Base-by-base conservation (phyloP, 495 filamentous ascomycete species). In the Hyaloscypha bicolor region DNA sequence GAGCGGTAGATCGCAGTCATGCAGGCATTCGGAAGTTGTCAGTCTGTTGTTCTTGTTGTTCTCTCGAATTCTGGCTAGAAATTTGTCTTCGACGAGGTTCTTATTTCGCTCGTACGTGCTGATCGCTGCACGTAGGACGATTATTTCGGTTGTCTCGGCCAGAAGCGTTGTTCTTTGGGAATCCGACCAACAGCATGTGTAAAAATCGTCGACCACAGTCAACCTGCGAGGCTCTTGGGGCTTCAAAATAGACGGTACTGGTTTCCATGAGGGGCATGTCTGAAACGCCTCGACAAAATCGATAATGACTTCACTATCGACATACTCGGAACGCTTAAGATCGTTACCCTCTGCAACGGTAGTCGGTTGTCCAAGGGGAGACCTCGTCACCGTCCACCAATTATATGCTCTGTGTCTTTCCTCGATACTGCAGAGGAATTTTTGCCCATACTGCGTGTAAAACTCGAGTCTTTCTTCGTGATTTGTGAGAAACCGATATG, bases 251-350 rank as follows among this genome's bases (percentile, higher is more conserved):
- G 72, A 66, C 63, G 75, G 75, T 1, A 3, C 45, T 0, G 75
- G 74, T 1, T 72, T 72, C 76, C 77, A 79, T 12, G 65, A 67
- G 0, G 75, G 73, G 29, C 70, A 71, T 25, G 71, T 69, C 64
- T 80, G 72, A 57, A 76, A 83, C 0, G 80, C 83, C 52, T 81
- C 76, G 9, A 72, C 73, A 59, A 82, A 79, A 59, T 86, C 83
- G 16, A 85, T 76, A 12, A 86, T 81, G 55, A 85, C 78, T 37
- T 84, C 76, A 67, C 83, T 80, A 14, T 85, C 79, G 6, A 86
- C 69, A 37, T 76, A 74, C 57, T 78, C 72, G 8, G 75, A 68
- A 30, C 77, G 77, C 29, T 77, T 63, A 14, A 75, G 61, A 33
- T 73, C 65, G 62, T 74, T 73, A 0, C 71, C 61, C 1, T 74